Conservation (phyloP, 495 filamentous ascomycete genomes). For the Polyplosphaeria fusca region DNA sequence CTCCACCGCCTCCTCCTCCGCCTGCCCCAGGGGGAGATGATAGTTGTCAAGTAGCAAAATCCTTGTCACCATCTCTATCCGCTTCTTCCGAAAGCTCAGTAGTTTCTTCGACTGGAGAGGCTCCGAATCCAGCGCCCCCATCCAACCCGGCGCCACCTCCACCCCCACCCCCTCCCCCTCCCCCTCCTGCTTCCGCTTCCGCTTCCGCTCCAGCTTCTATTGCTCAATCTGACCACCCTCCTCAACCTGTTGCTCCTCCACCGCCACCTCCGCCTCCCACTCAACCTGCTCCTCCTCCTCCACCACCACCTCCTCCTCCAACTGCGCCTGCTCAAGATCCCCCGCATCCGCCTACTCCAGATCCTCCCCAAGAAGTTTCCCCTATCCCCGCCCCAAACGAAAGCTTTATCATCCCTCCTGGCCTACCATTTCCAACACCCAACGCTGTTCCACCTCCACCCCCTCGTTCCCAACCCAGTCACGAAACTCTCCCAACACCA, state of each 20-base stretch:
- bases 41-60: background rate
- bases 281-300: conserved; percentile 6
- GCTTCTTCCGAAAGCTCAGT: conserved; percentile 10
- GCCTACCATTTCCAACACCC: background rate
- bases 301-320: conserved; percentile 2
- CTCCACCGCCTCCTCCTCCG: background rate
- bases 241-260: too few species aligned
- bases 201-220: background rate
- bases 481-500: background rate
- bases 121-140: background rate
- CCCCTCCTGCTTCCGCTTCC: background rate
- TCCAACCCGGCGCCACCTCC: background rate
- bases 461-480: background rate
- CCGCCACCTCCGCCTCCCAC: too few species aligned
- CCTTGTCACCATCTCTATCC: background rate
- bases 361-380: too few species aligned
- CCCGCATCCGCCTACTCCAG: too few species aligned
- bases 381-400: conserved; percentile 6
- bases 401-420: conserved; percentile 9
- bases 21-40: too few species aligned
- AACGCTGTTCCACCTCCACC: background rate
- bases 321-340: too few species aligned
- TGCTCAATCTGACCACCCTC: background rate
- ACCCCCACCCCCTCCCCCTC: background rate
- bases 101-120: background rate